Evolutionary conservation across 768 basidiomycete genomes (phyloP).

Genomic region (Tubosaeta sp.): DNA sequence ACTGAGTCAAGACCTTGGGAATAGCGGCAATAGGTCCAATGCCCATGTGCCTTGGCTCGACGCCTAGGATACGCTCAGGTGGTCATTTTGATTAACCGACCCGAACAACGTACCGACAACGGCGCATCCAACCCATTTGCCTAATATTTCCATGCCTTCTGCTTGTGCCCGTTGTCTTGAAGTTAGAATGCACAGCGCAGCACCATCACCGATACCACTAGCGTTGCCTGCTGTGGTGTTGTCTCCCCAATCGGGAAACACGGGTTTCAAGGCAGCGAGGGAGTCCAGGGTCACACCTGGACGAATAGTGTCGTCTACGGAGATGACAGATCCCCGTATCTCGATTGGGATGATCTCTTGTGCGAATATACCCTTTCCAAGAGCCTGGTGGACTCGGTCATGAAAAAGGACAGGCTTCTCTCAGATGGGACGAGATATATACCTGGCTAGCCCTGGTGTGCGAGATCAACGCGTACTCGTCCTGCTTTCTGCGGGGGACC

Average conservation of each 20-base stretch:
- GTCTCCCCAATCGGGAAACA: conserved; percentile 77
- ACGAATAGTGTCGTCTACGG: conserved; percentile 84
- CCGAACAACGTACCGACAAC: conserved; percentile 58
- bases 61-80: conserved; percentile 39
- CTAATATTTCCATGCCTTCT: conserved; percentile 75
- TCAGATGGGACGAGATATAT: not conserved
- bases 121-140: conserved; percentile 74
- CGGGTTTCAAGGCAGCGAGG: conserved; percentile 77
- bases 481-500: conserved; percentile 79
- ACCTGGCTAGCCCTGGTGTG: conserved; percentile 77
- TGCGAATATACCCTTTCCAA: conserved; percentile 66
- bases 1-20: conserved; percentile 59
- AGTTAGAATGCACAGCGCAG: conserved; percentile 77
- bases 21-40: conserved; percentile 70
- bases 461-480: conserved; percentile 84
- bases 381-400: conserved; percentile 42
- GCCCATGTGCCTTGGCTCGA: conserved; percentile 77
- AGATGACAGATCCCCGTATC: conserved; percentile 60
- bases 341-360: conserved; percentile 89
- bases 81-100: not conserved
- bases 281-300: conserved; percentile 76
- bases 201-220: conserved; percentile 90
- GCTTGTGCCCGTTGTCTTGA: conserved; percentile 73
- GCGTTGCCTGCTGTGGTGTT: conserved; percentile 79
- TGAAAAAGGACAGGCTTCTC: not conserved